Evolutionary conservation across 78 protist species (phyloP), one percentile per base, ranked within the genome.

Genomic region (Bodo saltans): DNA sequence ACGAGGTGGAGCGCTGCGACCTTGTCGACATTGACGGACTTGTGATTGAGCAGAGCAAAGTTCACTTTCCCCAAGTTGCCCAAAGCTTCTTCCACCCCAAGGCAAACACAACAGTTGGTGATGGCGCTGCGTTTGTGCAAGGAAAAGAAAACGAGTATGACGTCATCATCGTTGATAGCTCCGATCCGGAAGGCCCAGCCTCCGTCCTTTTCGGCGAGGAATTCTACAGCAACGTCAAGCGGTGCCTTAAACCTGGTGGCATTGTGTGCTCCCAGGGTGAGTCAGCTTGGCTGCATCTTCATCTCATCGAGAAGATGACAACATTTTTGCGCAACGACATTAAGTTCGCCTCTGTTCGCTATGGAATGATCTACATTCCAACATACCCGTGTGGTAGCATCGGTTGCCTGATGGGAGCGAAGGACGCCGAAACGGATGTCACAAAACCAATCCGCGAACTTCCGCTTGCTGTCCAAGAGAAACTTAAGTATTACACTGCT

Each of bases 91-190:
- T 89, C 42, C 91, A 92, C 84, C 95, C 95, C 25, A 76, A 91
- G 27, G 89, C 83, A 21, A 90, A 86, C 32, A 82, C 80, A 3
- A 0, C 3, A 53, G 72, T 91, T 68, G 96, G 94, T 26, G 99
- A 97, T 70, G 99, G 98, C 39, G 38, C 87, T 34, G 90, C 85
- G 74, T 97, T 87, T 35, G 84, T 97, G 75, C 67, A 87, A 70
- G 74, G 85, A 28, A 74, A 84, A 85, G 69, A 42, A 68, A 81
- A 42, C 40, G 53, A 35, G 70, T 97, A 87, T 41, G 99, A 97
- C 79, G 94, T 97, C 35, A 92, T 97, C 78, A 95, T 97, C 90
- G 92, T 94, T 37, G 99, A 97, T 79, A 90, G 96, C 0, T 95
- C 98, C 70, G 72, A 47, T 12, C 68, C 83, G 2, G 76, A 39